These are phyloP conservation scores for Neurospora intermedia DNA, from an alignment of 495 filamentous ascomycete species.

Conservation along the genomic window DNA sequence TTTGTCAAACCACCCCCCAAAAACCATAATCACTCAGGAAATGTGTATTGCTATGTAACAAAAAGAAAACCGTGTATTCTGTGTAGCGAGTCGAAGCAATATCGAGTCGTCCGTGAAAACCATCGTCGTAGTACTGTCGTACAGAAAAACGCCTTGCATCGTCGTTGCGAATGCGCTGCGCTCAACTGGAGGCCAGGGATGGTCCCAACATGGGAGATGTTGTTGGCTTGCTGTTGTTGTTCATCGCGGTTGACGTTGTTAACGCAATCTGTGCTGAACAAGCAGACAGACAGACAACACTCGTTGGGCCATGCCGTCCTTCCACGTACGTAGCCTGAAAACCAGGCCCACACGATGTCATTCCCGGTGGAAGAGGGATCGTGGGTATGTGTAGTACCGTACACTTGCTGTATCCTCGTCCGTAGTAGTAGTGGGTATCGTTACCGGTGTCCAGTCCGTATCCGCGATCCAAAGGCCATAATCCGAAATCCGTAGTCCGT, in stretches of 20 bases:
- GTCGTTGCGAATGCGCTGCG: neutral
- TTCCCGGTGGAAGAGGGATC: neutral
- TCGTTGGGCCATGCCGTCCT: conserved; percentile 22
- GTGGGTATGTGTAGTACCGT: neutral
- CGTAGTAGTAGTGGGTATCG: neutral
- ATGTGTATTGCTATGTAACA: neutral
- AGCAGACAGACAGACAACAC: neutral
- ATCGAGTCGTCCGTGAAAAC: neutral
- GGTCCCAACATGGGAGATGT: neutral
- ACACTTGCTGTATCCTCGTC: neutral
- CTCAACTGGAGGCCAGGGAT: neutral
- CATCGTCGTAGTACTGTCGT: neutral
- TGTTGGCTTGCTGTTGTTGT: neutral
- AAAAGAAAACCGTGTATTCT: neutral
- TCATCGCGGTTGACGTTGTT: neutral
- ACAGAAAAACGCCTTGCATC: neutral
- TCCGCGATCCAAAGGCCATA: neutral
- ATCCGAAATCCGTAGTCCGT: neutral
- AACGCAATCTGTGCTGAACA: neutral
- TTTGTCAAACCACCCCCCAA: neutral
- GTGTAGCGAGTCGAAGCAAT: neutral
- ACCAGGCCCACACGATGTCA: neutral
- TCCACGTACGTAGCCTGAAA: conserved; percentile 15
- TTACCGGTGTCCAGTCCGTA: neutral
- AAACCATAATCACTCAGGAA: neutral